phyloP scores from a whole-genome alignment of 129 eudicot species.

The carrot (Daucus carota) region DNA sequence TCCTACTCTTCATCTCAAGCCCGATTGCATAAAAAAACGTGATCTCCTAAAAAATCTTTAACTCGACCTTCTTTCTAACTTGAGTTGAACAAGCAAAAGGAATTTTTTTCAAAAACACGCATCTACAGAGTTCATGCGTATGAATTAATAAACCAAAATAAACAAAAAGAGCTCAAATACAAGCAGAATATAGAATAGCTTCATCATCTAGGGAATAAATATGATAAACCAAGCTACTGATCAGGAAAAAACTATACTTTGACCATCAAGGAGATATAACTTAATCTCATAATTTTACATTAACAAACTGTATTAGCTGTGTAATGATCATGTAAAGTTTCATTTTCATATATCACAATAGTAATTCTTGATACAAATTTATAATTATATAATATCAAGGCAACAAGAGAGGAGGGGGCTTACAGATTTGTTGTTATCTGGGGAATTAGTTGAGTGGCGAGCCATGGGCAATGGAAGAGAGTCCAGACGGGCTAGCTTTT shows the following conservation, averaged over 20 bases:
- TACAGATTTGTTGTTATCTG: slow-evolving; percentile 50
- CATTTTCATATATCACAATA: not conserved
- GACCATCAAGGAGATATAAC: no score
- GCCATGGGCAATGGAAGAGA: slow-evolving; percentile 42
- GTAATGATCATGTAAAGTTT: not conserved
- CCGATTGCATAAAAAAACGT: not conserved
- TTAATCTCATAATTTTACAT: not conserved
- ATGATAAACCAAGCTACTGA: no score
- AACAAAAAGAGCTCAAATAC: not conserved
- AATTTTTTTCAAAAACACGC: not conserved
- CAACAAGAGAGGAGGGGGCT: not conserved
- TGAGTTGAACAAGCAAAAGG: not conserved
- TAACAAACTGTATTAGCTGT: not conserved
- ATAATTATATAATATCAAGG: not conserved
- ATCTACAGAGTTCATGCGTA: not conserved
- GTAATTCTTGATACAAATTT: not conserved
- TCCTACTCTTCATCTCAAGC: not conserved
- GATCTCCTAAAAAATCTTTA: not conserved
- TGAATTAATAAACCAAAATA: not conserved
- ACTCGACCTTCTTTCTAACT: not conserved
- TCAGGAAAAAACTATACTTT: no score
- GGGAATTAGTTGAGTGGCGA: slow-evolving; percentile 58
- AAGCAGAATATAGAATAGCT: not conserved
- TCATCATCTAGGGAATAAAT: no score
- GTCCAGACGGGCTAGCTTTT: slow-evolving; percentile 51